A percentile compares a stretch with the other conserved stretches of the same genome.
Evolutionary conservation across 2,329 filamentous ascomycete species (phyloP).

Genomic region (Macrophomina pseudophaseolina): DNA sequence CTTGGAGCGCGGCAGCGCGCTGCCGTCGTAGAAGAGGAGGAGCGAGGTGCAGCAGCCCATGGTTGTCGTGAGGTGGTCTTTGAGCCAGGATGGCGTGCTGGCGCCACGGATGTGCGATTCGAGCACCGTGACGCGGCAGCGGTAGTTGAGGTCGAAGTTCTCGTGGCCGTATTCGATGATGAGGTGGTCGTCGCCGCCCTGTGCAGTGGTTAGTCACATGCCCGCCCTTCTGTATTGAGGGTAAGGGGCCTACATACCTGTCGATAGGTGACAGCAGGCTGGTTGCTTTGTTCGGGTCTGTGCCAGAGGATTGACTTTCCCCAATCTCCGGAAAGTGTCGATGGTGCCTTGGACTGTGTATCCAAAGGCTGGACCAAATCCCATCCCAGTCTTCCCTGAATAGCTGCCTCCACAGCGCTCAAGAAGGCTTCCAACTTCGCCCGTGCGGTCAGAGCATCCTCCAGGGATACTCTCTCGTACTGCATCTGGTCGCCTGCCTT

Average conservation of each 20-base stretch:
- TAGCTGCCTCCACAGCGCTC: conserved; percentile 47
- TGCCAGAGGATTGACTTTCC: conserved; percentile 38
- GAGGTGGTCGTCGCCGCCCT: conserved; percentile 54
- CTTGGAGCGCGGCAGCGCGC: conserved; percentile 41
- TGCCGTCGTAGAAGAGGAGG: conserved; percentile 49
- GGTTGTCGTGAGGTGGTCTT: conserved; percentile 54
- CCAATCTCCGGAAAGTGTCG: conserved; percentile 13
- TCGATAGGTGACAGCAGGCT: conserved; percentile 36
- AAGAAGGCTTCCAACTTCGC: conserved; percentile 54
- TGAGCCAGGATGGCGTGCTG: conserved; percentile 42
- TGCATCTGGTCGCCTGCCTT: conserved; percentile 62
- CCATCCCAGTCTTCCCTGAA: conserved; percentile 32
- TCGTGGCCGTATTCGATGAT: conserved; percentile 65
- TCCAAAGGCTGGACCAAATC: conserved; percentile 12
- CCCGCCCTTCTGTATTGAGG: not conserved
- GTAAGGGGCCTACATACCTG: conserved; percentile 16
- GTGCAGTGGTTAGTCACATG: conserved; percentile 38
- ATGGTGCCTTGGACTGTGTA: conserved; percentile 17
- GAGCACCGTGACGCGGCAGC: conserved; percentile 60
- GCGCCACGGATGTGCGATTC: conserved; percentile 46
- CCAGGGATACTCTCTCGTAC: conserved; percentile 57
- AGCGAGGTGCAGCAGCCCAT: conserved; percentile 57
- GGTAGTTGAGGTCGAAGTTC: conserved; percentile 61
- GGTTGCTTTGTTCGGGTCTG: conserved; percentile 31
- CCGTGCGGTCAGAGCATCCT: conserved; percentile 55